Conservation (phyloP, 495 filamentous ascomycete species). For the Pyrenopolyporus hunteri region DNA sequence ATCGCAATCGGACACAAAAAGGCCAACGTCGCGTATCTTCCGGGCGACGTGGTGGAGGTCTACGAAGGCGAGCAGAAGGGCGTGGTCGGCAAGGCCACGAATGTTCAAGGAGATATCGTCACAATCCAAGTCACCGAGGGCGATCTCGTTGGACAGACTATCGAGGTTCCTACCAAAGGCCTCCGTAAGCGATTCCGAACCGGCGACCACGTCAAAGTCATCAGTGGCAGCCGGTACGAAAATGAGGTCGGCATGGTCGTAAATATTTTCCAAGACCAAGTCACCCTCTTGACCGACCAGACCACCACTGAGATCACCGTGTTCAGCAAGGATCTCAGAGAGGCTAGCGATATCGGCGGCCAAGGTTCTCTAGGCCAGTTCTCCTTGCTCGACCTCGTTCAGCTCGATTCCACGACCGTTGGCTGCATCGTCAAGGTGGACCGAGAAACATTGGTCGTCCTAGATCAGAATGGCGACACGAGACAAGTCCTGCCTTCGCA, state of each 20-base stretch:
- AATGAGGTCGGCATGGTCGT: constrained; percentile 98
- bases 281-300: constrained; percentile 90
- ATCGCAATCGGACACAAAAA: constrained; percentile 83
- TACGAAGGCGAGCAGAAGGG: constrained; percentile 96
- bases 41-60: constrained; percentile 93
- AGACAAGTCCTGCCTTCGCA: constrained; percentile 87
- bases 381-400: constrained; percentile 90
- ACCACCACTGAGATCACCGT: constrained; percentile 93
- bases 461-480: constrained; percentile 87
- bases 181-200: constrained; percentile 91
- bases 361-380: constrained; percentile 80
- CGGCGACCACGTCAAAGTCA: constrained; percentile 98
- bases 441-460: constrained; percentile 83
- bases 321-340: constrained; percentile 94
- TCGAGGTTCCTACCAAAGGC: constrained; percentile 91
- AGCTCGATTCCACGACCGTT: constrained; percentile 90
- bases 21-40: constrained; percentile 79
- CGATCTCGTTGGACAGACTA: constrained; percentile 77
- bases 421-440: constrained; percentile 94
- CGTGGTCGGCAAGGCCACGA: constrained; percentile 79
- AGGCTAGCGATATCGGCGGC: constrained; percentile 87
- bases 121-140: constrained; percentile 87
- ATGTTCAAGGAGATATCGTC: constrained; percentile 91
- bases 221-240: constrained; percentile 88
- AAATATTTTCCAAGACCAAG: constrained; percentile 84